Evolutionary conservation across 768 basidiomycete species (phyloP), one percentile per base, ranked within the genome.

Genomic region (Trametes coccinea): DNA sequence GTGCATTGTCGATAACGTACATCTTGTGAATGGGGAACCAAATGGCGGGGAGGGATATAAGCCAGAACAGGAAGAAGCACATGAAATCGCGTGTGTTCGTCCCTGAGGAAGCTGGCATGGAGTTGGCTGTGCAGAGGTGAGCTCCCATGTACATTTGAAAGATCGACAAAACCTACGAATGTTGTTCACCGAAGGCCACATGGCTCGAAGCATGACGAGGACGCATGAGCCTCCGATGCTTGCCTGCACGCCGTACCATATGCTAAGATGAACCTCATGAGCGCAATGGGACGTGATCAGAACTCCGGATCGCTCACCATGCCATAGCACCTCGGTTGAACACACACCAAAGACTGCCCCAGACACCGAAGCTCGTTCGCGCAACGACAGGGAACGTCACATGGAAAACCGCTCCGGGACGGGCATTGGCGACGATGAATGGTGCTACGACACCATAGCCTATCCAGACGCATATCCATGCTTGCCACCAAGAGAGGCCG

Each of bases 61-160:
- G 75, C 87, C 90, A 93, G 79, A 93, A 95, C 60, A 94, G 78
- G 80, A 94, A 88, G 83, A 94, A 94, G 66, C 84, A 85, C 77
- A 91, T 76, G 66, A 88, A 90, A 74, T 90, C 85, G 55, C 82
- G 81, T n/a, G 88, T 87, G 57, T 79, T 88, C 34, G 84, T 92
- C 46, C 90, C 90, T 61, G 89, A 85, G 11, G 85, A 87, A 27
- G 77, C 80, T n/a, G 90, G 87, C 67, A 92, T 79, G 60, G 80
- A 78, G 77, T 93, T 93, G 29, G 83, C 85, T 89, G 49, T 16
- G 30, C 29, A 47, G 31, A 2, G 2, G 16, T 56, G 34, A 60
- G 59, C 56, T 30, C 57, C 54, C 40, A 34, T 10, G n/a, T 37
- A 43, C 56, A 60, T 62, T 37, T 48, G 17, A 46, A 34, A 29